Base-by-base conservation (phyloP, 805 yeast species). In the Metschnikowia koreensis region DNA sequence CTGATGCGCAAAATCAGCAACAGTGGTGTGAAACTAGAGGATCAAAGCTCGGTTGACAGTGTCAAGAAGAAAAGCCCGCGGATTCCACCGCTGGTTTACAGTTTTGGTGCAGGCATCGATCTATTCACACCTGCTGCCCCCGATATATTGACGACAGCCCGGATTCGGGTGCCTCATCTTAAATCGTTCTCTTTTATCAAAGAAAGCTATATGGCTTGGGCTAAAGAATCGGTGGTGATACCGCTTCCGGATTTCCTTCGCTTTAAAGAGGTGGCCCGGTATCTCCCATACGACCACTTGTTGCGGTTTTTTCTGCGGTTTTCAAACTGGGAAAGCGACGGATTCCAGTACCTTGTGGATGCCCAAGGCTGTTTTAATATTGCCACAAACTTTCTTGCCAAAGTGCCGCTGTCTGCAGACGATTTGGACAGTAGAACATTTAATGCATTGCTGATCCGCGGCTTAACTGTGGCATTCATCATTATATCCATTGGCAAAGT, bases 341-440 rank as follows among this genome's bases (percentile, higher is more conserved):
- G 54, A 13, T 38, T 55, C 38, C 58, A 49, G 26, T 53, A 55
- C 29, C 38, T 52, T 22, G 44, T 52, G 31, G 58, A 55, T 39
- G 37, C 49, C 29, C 54, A 48, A 27, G 53, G 49, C 39, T 54
- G 52, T 41, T 54, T 52, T 43, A 54, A 41, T 34, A 47, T 54
- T 43, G 57, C 57, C 11, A 41, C 37, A 43, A 52, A 50, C 44
- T 42, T 47, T 31, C 37, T 55, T 4, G 13, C 39, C 15, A 45
- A 47, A 34, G 49, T 51, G 27, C 48, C 53, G 1, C 38, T 12
- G 27, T 38, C 37, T 5, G 37, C 44, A 6, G 46, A 43, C 17
- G 51, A 39, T 15, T 15, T 33, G 42, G 50, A 40, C 16, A 29
- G 41, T 34, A 27, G 49, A 16, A 38, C 51, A 9, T 46, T 45